Evolutionary conservation across 1,139 yeast genomes (phyloP).

Genomic region (Taphrina betulina): DNA sequence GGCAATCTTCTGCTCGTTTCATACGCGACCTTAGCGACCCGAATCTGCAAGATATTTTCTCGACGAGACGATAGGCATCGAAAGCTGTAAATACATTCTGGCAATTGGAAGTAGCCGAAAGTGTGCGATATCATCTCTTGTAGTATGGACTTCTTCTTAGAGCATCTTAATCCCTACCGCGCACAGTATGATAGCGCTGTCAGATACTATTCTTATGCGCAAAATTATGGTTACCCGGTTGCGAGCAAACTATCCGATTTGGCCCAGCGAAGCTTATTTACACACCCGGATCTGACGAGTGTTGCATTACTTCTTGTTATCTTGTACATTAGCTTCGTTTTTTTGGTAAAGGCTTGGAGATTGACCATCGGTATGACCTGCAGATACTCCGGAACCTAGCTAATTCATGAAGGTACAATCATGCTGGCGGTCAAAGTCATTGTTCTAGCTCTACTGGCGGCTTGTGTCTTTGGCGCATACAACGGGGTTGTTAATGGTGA

Average conservation of each 20-base stretch:
- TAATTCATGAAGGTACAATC: slow-evolving; percentile 7
- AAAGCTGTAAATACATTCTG: no score
- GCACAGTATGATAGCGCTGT: slow-evolving; percentile 1
- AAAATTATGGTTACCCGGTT: slow-evolving; percentile 1
- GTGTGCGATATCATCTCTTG: no score
- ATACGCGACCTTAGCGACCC: no score
- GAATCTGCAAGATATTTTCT: no score
- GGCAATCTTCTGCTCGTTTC: no score
- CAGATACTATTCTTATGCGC: not conserved
- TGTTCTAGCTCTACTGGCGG: not conserved
- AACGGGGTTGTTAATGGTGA: slow-evolving; percentile 9
- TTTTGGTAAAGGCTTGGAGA: slow-evolving; percentile 18
- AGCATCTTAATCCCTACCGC: not conserved
- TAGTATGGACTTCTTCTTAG: slow-evolving; percentile 4
- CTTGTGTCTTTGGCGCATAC: slow-evolving; percentile 13
- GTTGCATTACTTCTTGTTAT: slow-evolving; percentile 20
- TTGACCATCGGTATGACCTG: slow-evolving; percentile 6
- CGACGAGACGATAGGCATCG: no score
- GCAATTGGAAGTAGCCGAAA: no score
- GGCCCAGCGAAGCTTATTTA: not conserved
- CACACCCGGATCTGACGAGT: slow-evolving; percentile 21
- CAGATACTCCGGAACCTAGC: not conserved
- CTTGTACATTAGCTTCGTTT: slow-evolving; percentile 24
- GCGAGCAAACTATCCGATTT: not conserved
- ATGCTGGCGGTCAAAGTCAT: slow-evolving; percentile 12